These are phyloP conservation scores for Fusarium temperatum DNA, from an alignment of 2,329 filamentous ascomycete genomes.

Conservation along the genomic window DNA sequence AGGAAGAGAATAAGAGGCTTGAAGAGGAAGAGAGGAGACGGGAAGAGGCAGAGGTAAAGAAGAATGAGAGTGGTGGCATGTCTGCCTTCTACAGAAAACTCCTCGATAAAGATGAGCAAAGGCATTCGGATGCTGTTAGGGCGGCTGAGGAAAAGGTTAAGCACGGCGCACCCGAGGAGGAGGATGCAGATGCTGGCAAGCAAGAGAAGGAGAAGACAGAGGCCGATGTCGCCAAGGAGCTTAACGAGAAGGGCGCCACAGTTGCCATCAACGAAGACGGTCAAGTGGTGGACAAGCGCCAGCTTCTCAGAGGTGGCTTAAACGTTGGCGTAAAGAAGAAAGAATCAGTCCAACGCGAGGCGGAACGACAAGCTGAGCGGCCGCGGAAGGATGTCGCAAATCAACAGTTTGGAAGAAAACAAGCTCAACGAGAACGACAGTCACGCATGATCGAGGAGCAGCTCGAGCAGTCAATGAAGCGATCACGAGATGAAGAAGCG, in stretches of 20 bases:
- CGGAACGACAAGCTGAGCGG: slow-evolving; percentile 38
- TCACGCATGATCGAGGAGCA: slow-evolving; percentile 82
- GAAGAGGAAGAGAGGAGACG: slow-evolving; percentile 76
- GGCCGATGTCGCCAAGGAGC: slow-evolving; percentile 71
- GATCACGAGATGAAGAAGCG: slow-evolving; percentile 73
- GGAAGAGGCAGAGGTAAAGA: slow-evolving; percentile 71
- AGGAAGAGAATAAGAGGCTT: slow-evolving; percentile 75
- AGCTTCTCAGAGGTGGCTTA: slow-evolving; percentile 78
- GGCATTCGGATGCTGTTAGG: slow-evolving; percentile 74
- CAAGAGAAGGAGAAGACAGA: slow-evolving; percentile 67
- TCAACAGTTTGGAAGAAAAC: slow-evolving; percentile 59
- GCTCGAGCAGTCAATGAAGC: slow-evolving; percentile 76
- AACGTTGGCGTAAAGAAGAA: slow-evolving; percentile 75
- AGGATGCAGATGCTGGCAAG: slow-evolving; percentile 55
- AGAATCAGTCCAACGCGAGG: slow-evolving; percentile 46
- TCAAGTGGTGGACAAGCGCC: slow-evolving; percentile 84
- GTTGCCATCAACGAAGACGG: slow-evolving; percentile 84
- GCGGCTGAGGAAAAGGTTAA: slow-evolving; percentile 68
- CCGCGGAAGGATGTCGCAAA: slow-evolving; percentile 53
- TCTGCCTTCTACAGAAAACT: slow-evolving; percentile 80
- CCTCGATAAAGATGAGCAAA: slow-evolving; percentile 74
- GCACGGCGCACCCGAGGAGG: slow-evolving; percentile 46
- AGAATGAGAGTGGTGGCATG: slow-evolving; percentile 75
- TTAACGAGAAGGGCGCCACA: slow-evolving; percentile 68
- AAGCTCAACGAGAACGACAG: slow-evolving; percentile 78